phyloP scores from a whole-genome alignment of 2,329 filamentous ascomycete species.

The Coniella lustricola region DNA sequence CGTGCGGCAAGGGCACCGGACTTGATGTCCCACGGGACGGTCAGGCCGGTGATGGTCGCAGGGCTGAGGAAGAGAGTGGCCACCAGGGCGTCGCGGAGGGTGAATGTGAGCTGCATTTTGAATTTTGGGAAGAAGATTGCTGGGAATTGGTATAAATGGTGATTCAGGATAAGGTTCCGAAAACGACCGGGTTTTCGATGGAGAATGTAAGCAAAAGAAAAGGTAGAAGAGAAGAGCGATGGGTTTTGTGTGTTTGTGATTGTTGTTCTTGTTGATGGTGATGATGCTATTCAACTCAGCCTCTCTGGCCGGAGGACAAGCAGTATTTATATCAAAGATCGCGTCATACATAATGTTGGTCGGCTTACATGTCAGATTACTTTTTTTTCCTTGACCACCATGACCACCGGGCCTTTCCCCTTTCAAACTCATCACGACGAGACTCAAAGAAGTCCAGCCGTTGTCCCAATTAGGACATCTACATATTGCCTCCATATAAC shows the following conservation, averaged over 20 bases:
- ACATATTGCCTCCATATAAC: not conserved
- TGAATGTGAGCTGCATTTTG: constrained; percentile 6
- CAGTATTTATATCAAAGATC: constrained; percentile 5
- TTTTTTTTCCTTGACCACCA: not conserved
- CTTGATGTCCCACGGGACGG: constrained; percentile 1
- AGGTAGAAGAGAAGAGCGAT: not conserved
- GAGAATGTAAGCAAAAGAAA: too few relatives aligned
- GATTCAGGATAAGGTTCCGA: not conserved
- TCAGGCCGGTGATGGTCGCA: constrained; percentile 5
- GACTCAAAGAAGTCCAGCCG: not conserved
- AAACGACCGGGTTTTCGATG: not conserved
- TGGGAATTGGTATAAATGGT: too few relatives aligned
- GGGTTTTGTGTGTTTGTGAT: not conserved
- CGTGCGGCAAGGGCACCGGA: not conserved
- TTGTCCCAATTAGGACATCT: not conserved
- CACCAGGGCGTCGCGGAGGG: constrained; percentile 7
- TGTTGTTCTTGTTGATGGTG: not conserved
- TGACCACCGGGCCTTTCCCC: not conserved
- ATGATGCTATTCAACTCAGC: not conserved
- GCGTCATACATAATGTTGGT: too few relatives aligned
- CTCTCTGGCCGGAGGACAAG: not conserved
- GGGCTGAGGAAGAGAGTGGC: constrained; percentile 10
- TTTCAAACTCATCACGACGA: not conserved
- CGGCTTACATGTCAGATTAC: too few relatives aligned
- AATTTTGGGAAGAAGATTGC: not conserved